Conservation (phyloP, 2,329 filamentous ascomycete genomes). For the Ceratocystiopsis brevicomis region DNA sequence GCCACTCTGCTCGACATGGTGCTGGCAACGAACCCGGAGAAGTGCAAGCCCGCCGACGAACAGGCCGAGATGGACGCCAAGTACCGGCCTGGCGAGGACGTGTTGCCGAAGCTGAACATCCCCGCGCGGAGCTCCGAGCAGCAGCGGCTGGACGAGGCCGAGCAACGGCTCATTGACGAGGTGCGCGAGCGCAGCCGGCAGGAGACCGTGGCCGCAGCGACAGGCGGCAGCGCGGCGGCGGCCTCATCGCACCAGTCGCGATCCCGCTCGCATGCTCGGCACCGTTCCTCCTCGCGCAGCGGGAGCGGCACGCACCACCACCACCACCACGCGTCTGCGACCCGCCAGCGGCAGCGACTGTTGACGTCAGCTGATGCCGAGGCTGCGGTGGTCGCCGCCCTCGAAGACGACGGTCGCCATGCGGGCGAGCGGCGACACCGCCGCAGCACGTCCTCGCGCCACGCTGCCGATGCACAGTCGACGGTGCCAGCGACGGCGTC, state of each 20-base stretch:
- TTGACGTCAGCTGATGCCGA: too few species aligned
- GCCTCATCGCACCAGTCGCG: too few species aligned
- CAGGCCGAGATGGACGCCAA: constrained; percentile 55
- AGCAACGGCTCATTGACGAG: constrained; percentile 50
- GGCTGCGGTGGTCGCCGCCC: too few species aligned
- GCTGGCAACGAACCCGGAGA: constrained; percentile 58
- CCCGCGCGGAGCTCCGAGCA: constrained; percentile 33
- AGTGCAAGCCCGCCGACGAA: constrained; percentile 50
- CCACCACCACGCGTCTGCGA: not conserved
- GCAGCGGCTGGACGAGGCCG: constrained; percentile 40
- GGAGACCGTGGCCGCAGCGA: constrained; percentile 34
- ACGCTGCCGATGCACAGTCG: constrained; percentile 4
- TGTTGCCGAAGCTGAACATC: constrained; percentile 44
- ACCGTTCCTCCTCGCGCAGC: not conserved
- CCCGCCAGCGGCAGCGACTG: not conserved
- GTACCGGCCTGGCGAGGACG: constrained; percentile 66
- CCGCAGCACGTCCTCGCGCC: constrained; percentile 25
- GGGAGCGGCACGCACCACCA: not conserved
- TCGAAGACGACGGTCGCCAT: constrained; percentile 1
- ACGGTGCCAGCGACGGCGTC: too few species aligned
- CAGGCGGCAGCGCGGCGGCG: not conserved
- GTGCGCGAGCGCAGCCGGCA: constrained; percentile 56
- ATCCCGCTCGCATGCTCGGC: not conserved
- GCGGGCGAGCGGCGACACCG: constrained; percentile 13
- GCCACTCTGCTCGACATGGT: constrained; percentile 83